Base-by-base conservation (phyloP, 441 rosid species). In the Populus tomentosa region DNA sequence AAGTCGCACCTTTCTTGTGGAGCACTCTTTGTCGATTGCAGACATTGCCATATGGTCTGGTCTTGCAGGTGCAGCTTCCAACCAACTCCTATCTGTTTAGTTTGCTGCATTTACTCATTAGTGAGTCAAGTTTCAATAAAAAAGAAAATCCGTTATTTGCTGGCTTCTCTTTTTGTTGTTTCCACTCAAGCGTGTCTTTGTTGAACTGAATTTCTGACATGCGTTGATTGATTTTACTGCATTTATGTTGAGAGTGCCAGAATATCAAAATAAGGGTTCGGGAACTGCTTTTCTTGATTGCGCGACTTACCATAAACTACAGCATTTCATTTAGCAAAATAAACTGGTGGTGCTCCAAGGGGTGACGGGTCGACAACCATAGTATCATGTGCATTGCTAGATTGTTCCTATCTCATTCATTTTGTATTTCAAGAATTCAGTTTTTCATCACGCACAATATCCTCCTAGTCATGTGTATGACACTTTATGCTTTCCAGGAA, bases 41-140 rank as follows among this genome's bases (percentile, higher is more conserved):
- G 99, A 94, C 65, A 81, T 95, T 70, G 97, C 92, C 23, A 79
- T 94, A 71, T 95, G 99, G 98, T 89, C 99, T 1, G 90, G 89
- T 80, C 91, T 95, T 28, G 87, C 95, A 73, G 98, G 97, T 95
- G 84, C 71, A 21, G 68, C 32, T 59, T 81, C 74, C 71, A 36
- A 23, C 74, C 71, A 36, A 23, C 40, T 21, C 11, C 65, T 64
- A n/a, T 36, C 42, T 36, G 33, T 32, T 20, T 77, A 33, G n/a
- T 77, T 73, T 61, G 5, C 11, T 69, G 46, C 35, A 11, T n/a
- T 59, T 59, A 59, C n/a, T 56, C 23, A n/a, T 1, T n/a, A 18
- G 24, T n/a, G 24, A 20, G 23, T 59, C 63, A n/a, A 59, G 20
- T 59, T 59, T n/a, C 24, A 59, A n/a, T n/a, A 24, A 59, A 59